Evolutionary conservation across 768 basidiomycete genomes (phyloP), one percentile per base, ranked within the genome.

Genomic region (Dictyophora rubrovolvata): DNA sequence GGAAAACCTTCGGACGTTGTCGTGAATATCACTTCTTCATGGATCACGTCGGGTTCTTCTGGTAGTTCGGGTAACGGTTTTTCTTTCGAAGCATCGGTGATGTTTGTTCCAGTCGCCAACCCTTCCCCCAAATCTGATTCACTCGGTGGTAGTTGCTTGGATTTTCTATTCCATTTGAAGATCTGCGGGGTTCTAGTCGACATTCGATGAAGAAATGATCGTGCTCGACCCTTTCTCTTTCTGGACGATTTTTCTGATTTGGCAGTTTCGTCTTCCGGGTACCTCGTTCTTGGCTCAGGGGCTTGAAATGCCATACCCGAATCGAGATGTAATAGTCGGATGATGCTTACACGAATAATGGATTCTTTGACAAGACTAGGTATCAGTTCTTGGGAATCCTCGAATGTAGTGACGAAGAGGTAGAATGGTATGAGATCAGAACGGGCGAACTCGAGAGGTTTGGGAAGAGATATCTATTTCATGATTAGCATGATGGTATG

Each of bases 301-400:
- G 28, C 54, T 18, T 28, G 42, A 22, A 35, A 28, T n/a, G 46
- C 48, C 28, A 53, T 21, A 18, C 72, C 70, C 54, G 80, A 76
- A 9, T 75, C 77, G 61, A 85, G 72, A 23, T 73, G 77, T 18
- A 86, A 74, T 66, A 83, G 79, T 36, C 84, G 83, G 62, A 82
- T 67, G 22, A 89, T 74, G 0, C 82, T 82, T 11, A 87, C 79
- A n/a, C 79, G 79, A 34, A 87, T 81, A 12, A 84, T 85, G 6
- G 87, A 83, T 66, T 87, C 86, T 4, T 83, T 65, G 8, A 85
- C 81, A 36, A 88, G 85, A 65, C 88, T 85, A 60, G 76, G 77
- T 9, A 82, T 77, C 34, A 87, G 70, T 11, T 69, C 63, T 1
- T 74, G 69, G 17, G 81, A 84, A 46, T 81, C 74, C 17, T 83